Conservation (phyloP, 768 basidiomycete genomes). For the Tulasnella sp. region DNA sequence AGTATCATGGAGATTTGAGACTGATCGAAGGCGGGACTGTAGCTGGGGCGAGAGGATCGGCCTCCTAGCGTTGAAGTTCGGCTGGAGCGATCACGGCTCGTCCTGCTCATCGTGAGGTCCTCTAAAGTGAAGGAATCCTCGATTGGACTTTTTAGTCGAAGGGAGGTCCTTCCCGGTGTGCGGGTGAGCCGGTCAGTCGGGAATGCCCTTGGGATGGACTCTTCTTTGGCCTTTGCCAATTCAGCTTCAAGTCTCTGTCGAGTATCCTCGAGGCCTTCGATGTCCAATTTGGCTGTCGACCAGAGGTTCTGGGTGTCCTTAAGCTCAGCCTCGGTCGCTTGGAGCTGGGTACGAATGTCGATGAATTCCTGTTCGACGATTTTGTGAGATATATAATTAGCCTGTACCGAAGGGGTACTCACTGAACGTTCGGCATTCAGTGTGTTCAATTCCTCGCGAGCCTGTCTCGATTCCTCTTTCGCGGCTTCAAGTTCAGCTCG, state of each 20-base stretch:
- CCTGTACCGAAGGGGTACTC: not conserved
- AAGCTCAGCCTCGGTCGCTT: not conserved
- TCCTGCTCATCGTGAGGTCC: not conserved
- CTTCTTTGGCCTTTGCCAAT: not conserved
- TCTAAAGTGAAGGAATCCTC: not conserved
- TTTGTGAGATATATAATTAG: not conserved
- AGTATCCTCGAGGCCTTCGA: not conserved
- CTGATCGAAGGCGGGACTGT: not conserved
- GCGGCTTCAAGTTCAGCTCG: not conserved
- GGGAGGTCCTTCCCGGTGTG: not conserved
- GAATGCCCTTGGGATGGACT: not conserved
- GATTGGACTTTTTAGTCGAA: not conserved
- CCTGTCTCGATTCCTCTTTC: not conserved
- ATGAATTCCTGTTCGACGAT: not conserved
- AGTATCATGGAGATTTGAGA: conserved; percentile 8
- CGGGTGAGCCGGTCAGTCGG: not conserved
- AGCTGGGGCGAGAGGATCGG: not conserved
- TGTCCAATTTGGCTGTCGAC: not conserved
- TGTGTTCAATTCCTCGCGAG: not conserved
- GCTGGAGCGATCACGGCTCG: not conserved
- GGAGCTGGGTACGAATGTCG: not conserved
- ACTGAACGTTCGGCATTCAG: not conserved
- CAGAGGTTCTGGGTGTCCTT: not conserved
- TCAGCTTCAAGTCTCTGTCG: not conserved
- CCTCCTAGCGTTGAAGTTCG: not conserved